A percentile compares a stretch with the other conserved stretches of the same genome.
Evolutionary conservation across 768 basidiomycete species (phyloP).

Genomic region (Tricholoma sp.): DNA sequence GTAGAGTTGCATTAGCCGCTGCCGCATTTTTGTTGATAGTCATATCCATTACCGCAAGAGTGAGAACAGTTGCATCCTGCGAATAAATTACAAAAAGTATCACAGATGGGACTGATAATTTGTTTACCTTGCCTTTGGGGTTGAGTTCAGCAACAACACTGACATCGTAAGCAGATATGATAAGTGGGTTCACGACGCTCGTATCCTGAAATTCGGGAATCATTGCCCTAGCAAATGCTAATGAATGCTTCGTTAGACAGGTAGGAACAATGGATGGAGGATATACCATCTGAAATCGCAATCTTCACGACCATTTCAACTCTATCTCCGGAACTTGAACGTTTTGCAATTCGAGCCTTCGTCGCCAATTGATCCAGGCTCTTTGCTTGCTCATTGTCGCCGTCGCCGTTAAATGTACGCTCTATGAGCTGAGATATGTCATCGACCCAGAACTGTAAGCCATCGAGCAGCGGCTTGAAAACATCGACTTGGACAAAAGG

Average conservation of each 20-base stretch:
- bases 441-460: slow-evolving; percentile 84
- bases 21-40: slow-evolving; percentile 43
- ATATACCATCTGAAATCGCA: slow-evolving; percentile 38
- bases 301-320: slow-evolving; percentile 47
- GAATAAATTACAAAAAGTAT: slow-evolving; percentile 3
- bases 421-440: slow-evolving; percentile 75
- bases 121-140: slow-evolving; percentile 62
- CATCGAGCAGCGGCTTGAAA: slow-evolving; percentile 64
- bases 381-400: slow-evolving; percentile 20
- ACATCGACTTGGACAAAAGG: slow-evolving; percentile 62
- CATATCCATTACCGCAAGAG: slow-evolving; percentile 58
- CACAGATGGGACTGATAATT: neutral
- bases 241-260: neutral
- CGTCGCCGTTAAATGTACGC: slow-evolving; percentile 25
- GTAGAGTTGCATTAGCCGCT: slow-evolving; percentile 24
- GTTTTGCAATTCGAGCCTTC: slow-evolving; percentile 44
- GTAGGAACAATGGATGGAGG: slow-evolving; percentile 16
- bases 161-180: slow-evolving; percentile 56
- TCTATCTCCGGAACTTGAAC: slow-evolving; percentile 18
- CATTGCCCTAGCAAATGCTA: slow-evolving; percentile 38
- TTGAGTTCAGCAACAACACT: slow-evolving; percentile 62
- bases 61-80: slow-evolving; percentile 69
- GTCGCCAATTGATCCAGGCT: slow-evolving; percentile 65
- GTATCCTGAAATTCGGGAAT: slow-evolving; percentile 39
- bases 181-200: slow-evolving; percentile 39